Conservation (phyloP, 1,139 yeast genomes). For the Hemisphaericaspora lyxosophila region DNA sequence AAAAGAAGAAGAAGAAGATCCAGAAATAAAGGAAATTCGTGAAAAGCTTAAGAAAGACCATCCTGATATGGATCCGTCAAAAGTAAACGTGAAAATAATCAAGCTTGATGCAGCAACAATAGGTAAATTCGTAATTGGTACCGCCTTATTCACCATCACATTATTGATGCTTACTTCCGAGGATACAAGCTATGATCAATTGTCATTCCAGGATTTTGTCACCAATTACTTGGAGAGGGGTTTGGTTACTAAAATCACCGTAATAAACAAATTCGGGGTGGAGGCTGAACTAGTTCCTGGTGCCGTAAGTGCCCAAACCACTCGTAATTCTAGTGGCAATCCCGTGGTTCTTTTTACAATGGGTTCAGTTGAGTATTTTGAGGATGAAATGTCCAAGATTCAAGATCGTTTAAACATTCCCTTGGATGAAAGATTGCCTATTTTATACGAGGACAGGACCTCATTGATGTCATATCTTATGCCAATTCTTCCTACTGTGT, state of each 20-base stretch:
- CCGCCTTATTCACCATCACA: constrained; percentile 17
- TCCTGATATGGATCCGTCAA: constrained; percentile 30
- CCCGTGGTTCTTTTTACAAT: constrained; percentile 62
- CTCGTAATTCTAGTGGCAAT: constrained; percentile 34
- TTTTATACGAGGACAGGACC: constrained; percentile 61
- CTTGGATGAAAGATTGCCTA: constrained; percentile 61
- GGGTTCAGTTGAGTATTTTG: constrained; percentile 73
- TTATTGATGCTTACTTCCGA: constrained; percentile 11
- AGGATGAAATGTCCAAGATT: constrained; percentile 60
- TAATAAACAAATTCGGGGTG: constrained; percentile 75
- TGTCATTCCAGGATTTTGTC: constrained; percentile 91
- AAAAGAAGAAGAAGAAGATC: constrained; percentile 12
- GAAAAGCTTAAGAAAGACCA: constrained; percentile 31
- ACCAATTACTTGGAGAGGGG: constrained; percentile 81
- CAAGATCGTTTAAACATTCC: constrained; percentile 65
- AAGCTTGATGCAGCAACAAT: constrained; percentile 20
- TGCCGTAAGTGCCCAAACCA: constrained; percentile 46
- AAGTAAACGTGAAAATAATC: constrained; percentile 32
- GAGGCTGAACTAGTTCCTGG: constrained; percentile 69
- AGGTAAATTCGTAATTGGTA: constrained; percentile 15
- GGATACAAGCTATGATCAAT: constrained; percentile 32
- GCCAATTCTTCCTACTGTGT: constrained; percentile 66
- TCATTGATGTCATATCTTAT: constrained; percentile 55
- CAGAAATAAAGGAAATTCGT: constrained; percentile 13
- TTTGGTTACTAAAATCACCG: constrained; percentile 70